Conservation (phyloP, 768 basidiomycete species). For the Termitomyces sp. region DNA sequence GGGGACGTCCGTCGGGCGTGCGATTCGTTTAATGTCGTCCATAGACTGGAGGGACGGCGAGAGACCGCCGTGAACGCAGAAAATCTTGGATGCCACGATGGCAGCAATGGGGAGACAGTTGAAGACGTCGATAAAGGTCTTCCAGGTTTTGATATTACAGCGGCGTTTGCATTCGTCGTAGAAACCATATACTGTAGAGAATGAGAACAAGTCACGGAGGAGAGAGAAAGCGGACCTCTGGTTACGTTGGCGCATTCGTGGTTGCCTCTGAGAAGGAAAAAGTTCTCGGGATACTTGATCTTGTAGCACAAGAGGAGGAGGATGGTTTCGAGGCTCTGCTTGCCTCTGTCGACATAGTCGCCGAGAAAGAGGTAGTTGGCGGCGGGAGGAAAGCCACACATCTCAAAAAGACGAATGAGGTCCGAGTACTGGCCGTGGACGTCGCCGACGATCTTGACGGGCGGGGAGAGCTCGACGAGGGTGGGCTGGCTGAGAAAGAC, state of each 20-base stretch:
- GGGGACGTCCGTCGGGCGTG: slow-evolving; percentile 96
- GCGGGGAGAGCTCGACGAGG: slow-evolving; percentile 93
- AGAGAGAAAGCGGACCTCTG: slow-evolving; percentile 52
- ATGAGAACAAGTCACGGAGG: slow-evolving; percentile 12
- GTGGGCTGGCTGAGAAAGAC: slow-evolving; percentile 96
- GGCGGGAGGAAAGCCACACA: slow-evolving; percentile 98
- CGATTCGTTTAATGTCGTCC: slow-evolving; percentile 98
- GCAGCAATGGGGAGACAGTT: slow-evolving; percentile 98
- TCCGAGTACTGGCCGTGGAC: slow-evolving; percentile 99
- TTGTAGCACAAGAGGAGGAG: slow-evolving; percentile 97
- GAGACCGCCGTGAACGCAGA: slow-evolving; percentile 96
- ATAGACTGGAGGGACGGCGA: slow-evolving; percentile 91
- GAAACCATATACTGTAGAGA: slow-evolving; percentile 85
- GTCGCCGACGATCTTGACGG: slow-evolving; percentile 99
- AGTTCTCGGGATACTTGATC: slow-evolving; percentile 99
- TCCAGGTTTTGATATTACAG: slow-evolving; percentile 99
- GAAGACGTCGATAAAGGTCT: slow-evolving; percentile 99
- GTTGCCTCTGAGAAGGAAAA: slow-evolving; percentile 95
- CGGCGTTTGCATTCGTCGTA: slow-evolving; percentile 99
- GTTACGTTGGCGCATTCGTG: slow-evolving; percentile 99
- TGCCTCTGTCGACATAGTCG: slow-evolving; percentile 98
- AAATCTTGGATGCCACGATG: slow-evolving; percentile 98
- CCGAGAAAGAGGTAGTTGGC: slow-evolving; percentile 99
- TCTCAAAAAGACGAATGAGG: slow-evolving; percentile 96
- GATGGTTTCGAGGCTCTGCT: slow-evolving; percentile 98